phyloP scores from a whole-genome alignment of 345 rosid species.

The Pistacia vera region DNA sequence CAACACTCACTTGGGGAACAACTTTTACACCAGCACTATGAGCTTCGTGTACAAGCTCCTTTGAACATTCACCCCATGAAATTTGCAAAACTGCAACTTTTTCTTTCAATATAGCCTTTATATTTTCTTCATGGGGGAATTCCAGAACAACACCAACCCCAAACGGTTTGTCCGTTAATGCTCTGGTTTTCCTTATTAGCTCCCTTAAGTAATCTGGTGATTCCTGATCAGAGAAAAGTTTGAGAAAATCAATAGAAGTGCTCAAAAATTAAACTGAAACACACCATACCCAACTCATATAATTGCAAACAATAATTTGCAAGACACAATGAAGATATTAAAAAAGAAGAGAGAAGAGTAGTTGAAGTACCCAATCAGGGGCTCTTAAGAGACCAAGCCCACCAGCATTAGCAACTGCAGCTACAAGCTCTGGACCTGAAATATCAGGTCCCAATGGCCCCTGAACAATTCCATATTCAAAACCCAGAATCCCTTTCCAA shows the following conservation, averaged over 20 bases:
- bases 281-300: not conserved
- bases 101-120: slow-evolving; percentile 68
- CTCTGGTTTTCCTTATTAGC: slow-evolving; percentile 68
- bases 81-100: slow-evolving; percentile 77
- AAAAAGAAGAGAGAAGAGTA: not conserved
- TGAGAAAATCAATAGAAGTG: not conserved
- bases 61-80: slow-evolving; percentile 79
- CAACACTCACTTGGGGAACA: slow-evolving; percentile 70
- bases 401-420: slow-evolving; percentile 90
- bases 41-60: slow-evolving; percentile 65
- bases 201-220: slow-evolving; percentile 64
- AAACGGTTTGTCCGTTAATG: slow-evolving; percentile 72
- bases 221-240: slow-evolving; percentile 43
- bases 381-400: slow-evolving; percentile 81
- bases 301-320: not conserved
- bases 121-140: slow-evolving; percentile 75
- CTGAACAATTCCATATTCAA: slow-evolving; percentile 76
- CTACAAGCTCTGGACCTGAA: slow-evolving; percentile 87
- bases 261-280: not conserved
- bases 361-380: slow-evolving; percentile 72
- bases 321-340: too few relatives aligned
- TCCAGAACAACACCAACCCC: slow-evolving; percentile 78
- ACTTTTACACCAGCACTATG: slow-evolving; percentile 69
- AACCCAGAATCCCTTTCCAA: slow-evolving; percentile 83
- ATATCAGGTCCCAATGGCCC: slow-evolving; percentile 93